These are phyloP conservation scores for Cokeromyces recurvatus DNA, from an alignment of 371 early-diverging fungal genomes.

Conservation along the genomic window DNA sequence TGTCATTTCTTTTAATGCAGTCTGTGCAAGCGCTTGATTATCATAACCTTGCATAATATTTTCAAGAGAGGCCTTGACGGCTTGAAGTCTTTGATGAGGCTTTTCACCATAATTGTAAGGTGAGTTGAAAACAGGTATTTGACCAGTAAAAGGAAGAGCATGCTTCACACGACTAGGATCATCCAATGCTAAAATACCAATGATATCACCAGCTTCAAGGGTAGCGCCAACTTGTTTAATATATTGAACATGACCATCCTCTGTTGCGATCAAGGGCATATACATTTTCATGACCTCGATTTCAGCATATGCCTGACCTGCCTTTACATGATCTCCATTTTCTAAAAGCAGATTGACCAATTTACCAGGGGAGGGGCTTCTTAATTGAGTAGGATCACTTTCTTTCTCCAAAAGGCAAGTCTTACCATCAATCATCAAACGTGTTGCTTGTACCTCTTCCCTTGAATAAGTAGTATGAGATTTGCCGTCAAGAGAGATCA, in stretches of 20 bases:
- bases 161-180: conserved; percentile 91
- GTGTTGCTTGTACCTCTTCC: conserved; percentile 86
- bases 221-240: conserved; percentile 89
- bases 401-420: conserved; percentile 93
- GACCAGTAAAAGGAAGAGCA: conserved; percentile 85
- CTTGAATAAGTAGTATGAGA: conserved; percentile 88
- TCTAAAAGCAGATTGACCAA: conserved; percentile 89
- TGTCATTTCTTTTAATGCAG: conserved; percentile 68
- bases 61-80: conserved; percentile 58
- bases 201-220: conserved; percentile 87
- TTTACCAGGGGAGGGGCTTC: conserved; percentile 96
- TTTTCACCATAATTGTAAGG: conserved; percentile 75
- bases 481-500: conserved; percentile 86
- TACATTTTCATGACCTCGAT: conserved; percentile 99
- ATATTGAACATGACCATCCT: conserved; percentile 88
- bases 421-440: conserved; percentile 88
- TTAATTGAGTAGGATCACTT: conserved; percentile 92
- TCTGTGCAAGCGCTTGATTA: conserved; percentile 61
- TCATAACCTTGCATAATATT: conserved; percentile 89
- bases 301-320: conserved; percentile 94
- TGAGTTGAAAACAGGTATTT: conserved; percentile 73
- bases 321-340: conserved; percentile 85
- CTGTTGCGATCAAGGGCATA: conserved; percentile 91
- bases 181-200: conserved; percentile 88
- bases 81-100: conserved; percentile 78